Conservation (phyloP, 192 early-diverging fungal genomes). For the Coemansia sp. region DNA sequence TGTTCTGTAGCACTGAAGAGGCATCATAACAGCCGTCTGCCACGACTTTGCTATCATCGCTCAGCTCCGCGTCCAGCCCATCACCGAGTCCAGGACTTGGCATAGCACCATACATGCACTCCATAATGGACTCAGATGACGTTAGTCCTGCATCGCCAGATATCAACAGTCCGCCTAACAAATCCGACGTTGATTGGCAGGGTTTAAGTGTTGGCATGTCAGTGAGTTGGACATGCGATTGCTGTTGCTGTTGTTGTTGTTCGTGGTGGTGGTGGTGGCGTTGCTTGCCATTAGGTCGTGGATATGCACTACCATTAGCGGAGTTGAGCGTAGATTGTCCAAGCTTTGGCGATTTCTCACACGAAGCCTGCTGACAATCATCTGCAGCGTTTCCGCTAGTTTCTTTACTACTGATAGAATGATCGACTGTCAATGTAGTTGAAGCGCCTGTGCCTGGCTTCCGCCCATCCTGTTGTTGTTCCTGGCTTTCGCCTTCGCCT, state of each 20-base stretch:
- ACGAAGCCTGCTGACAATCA: background rate
- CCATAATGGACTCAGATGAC: conserved; percentile 10
- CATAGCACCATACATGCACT: conserved; percentile 13
- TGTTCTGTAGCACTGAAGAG: background rate
- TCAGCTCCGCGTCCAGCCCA: background rate
- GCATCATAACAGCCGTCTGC: background rate
- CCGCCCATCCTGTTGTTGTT: background rate
- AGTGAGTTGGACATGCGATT: too few species aligned
- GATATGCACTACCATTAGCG: background rate
- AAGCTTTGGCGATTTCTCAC: background rate
- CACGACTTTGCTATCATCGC: background rate
- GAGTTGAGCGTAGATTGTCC: background rate
- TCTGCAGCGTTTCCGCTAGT: background rate
- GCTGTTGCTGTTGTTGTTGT: background rate
- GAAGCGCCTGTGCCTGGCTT: background rate
- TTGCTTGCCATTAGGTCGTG: too few species aligned
- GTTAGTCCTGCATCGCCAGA: conserved; percentile 7
- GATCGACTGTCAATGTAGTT: background rate
- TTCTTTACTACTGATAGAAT: background rate
- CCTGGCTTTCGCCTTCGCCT: background rate
- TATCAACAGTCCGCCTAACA: conserved; percentile 15
- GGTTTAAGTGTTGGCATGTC: background rate
- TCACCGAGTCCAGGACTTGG: background rate
- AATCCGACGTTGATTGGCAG: background rate
- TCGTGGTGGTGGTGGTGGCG: too few species aligned